Conservation (phyloP, 2,329 filamentous ascomycete species). For the Fusarium succisae region DNA sequence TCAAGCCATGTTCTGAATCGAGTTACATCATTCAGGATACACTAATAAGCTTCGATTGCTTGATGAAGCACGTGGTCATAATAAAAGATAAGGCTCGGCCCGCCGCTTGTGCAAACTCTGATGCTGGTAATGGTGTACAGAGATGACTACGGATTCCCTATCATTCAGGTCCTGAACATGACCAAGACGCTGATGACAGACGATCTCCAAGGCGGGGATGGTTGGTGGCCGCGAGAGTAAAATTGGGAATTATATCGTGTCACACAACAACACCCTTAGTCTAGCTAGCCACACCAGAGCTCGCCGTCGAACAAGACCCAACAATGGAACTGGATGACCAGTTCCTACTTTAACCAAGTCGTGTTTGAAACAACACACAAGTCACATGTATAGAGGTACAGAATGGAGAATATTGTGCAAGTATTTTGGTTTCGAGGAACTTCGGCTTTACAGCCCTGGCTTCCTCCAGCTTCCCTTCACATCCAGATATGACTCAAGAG, state of each 20-base stretch:
- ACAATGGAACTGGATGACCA: background rate
- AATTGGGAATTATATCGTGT: background rate
- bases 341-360: background rate
- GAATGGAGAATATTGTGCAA: conserved; percentile 2
- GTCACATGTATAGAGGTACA: background rate
- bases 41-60: conserved; percentile 3
- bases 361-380: background rate
- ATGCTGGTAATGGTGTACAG: background rate
- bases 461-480: conserved; percentile 23
- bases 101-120: conserved; percentile 32
- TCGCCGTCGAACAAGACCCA: background rate
- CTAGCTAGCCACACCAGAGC: background rate
- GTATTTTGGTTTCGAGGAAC: conserved; percentile 37
- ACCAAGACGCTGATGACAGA: background rate
- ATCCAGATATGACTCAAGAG: conserved; percentile 16
- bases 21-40: background rate
- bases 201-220: background rate
- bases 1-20: background rate
- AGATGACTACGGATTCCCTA: background rate
- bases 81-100: conserved; percentile 33
- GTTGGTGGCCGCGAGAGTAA: background rate
- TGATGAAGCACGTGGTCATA: conserved; percentile 6
- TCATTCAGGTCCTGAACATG: background rate
- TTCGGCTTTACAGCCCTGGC: conserved; percentile 32
- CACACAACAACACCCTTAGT: background rate